Conservation (phyloP, 2,329 filamentous ascomycete genomes). For the Colletotrichum sp. region DNA sequence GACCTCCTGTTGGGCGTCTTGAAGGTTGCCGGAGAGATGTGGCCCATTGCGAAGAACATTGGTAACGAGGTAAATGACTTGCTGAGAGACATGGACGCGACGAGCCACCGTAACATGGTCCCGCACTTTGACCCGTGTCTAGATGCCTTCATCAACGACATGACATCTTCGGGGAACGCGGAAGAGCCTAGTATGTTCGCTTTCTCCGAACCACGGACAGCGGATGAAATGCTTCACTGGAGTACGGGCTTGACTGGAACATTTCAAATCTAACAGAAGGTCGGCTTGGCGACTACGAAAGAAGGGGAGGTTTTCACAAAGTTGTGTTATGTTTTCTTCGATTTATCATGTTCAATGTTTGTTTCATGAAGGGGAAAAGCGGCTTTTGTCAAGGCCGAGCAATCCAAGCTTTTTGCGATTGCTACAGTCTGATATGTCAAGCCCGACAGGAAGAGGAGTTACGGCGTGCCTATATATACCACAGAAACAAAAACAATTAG, state of each 20-base stretch:
- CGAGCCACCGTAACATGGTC: background rate
- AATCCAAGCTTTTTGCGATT: background rate
- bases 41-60: conserved; percentile 34
- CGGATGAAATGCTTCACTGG: conserved; percentile 9
- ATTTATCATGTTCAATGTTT: background rate
- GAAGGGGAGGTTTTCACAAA: background rate
- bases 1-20: conserved; percentile 33
- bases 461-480: background rate
- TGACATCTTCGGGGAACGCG: background rate
- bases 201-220: background rate
- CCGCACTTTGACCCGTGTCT: background rate
- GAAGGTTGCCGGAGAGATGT: conserved; percentile 34
- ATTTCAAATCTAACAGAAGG: background rate
- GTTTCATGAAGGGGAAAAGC: background rate
- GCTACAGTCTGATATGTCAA: background rate
- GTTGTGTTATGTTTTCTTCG: background rate
- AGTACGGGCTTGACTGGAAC: background rate
- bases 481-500: background rate
- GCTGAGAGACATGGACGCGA: background rate
- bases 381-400: background rate
- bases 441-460: background rate
- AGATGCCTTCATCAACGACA: conserved; percentile 1
- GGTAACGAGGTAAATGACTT: conserved; percentile 8
- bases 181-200: background rate
- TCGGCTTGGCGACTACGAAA: background rate